Conservation (phyloP, 129 eudicot genomes). For the Artemisia argyi region DNA sequence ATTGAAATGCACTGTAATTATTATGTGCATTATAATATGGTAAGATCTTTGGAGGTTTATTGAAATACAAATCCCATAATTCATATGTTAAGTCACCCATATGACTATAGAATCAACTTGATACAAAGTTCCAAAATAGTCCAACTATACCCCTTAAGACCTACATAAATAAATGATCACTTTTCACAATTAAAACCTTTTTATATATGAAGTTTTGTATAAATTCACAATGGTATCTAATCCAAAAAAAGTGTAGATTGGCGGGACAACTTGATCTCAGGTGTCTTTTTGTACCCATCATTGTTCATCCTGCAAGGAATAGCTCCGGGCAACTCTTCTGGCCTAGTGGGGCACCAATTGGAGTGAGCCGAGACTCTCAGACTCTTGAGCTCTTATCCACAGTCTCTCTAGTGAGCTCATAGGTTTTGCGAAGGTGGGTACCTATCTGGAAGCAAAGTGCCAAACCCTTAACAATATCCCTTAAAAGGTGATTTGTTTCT, state of each 20-base stretch:
- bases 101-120: constrained; percentile 7
- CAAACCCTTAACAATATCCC: not conserved
- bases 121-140: constrained; percentile 13
- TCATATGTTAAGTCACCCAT: constrained; percentile 23
- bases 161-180: not conserved
- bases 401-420: too few relatives aligned
- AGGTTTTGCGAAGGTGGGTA: too few relatives aligned
- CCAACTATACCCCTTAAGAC: constrained; percentile 9
- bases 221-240: not conserved
- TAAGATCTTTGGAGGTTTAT: not conserved
- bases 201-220: not conserved
- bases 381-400: too few relatives aligned
- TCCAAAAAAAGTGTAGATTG: too few relatives aligned
- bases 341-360: too few relatives aligned
- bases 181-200: not conserved
- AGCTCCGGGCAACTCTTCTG: too few relatives aligned
- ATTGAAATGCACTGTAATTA: too few relatives aligned
- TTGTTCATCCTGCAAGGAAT: too few relatives aligned
- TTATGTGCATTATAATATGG: not conserved
- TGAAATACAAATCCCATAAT: not conserved
- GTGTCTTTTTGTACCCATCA: too few relatives aligned
- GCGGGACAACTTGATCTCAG: too few relatives aligned
- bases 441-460: too few relatives aligned
- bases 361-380: too few relatives aligned
- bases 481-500: not conserved